Evolutionary conservation across 768 basidiomycete genomes (phyloP), one percentile per base, ranked within the genome.

Genomic region (Boletus rubescentipes): DNA sequence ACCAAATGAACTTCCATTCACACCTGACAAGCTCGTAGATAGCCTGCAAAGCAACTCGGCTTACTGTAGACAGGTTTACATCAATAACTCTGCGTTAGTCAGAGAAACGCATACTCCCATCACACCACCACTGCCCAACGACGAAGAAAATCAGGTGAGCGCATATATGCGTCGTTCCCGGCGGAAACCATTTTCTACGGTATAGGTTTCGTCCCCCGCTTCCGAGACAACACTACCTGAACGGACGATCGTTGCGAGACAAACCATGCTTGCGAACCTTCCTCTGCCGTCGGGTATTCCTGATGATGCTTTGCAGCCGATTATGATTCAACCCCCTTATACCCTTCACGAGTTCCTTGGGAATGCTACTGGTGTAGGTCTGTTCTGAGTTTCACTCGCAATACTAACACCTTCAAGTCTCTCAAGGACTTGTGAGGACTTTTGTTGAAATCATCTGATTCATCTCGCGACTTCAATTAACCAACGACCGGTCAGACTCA

Each of bases 261-360:
- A 84, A 57, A 71, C 77, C 6, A 67, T 83, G 14, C 71, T 91
- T 6, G 80, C 82, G 1, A 60, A 72, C 3, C 79, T 91, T 37
- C 87, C 87, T 9, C 70, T 91, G 6, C 89, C 89, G 7, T 63
- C 72, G 2, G 79, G 79, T 46, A 78, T 83, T 36, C 87, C 88
- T 0, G 80, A 83, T 35, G 85, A 86, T 47, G 79, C 79, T 2
- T 74, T 91, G 42, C 83, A 79, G 46, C 89, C 89, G 0, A 84
- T 91, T 51, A 57, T 82, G 45, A 80, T 91, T 29, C 88, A 87
- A 8, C 55, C 81, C 9, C 76, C 84, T 9, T 76, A 82, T 57
- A 85, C 82, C 15, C 65, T 91, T 12, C 83, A 87, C 41, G 89
- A 91, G 53, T 89, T 90, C 58, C 72, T 90, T 5, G 76, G 75